Percentiles rank a stretch among this genome's conserved stretches.
Conservation (phyloP, 2,329 filamentous ascomycete species). For the Aspergillus clavatus region DNA sequence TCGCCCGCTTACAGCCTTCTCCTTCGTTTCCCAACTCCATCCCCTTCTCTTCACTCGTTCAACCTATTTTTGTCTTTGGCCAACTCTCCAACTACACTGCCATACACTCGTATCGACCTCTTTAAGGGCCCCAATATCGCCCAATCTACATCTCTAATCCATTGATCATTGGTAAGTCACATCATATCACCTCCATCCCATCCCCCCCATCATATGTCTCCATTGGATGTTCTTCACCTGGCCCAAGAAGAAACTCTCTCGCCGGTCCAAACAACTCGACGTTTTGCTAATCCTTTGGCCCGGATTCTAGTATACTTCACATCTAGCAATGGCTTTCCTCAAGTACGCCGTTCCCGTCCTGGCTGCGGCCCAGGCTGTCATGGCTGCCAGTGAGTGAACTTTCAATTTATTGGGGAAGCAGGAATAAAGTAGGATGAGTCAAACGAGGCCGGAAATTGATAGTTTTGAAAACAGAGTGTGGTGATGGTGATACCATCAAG, state of each 20-base stretch:
- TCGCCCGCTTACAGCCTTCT: constrained; percentile 25
- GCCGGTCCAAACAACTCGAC: too few species aligned
- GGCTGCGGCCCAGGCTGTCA: constrained; percentile 49
- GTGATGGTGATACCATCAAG: constrained; percentile 35
- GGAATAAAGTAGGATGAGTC: neutral
- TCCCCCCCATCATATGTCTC: neutral
- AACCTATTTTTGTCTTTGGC: constrained; percentile 15
- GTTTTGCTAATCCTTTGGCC: neutral
- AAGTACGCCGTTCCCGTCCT: constrained; percentile 55
- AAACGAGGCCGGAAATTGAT: constrained; percentile 7
- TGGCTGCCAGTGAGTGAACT: constrained; percentile 40
- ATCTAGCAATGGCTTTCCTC: constrained; percentile 46
- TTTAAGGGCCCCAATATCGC: constrained; percentile 12
- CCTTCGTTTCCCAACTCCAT: constrained; percentile 26
- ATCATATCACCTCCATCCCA: neutral
- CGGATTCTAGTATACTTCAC: constrained; percentile 4
- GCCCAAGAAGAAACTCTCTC: neutral
- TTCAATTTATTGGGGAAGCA: neutral
- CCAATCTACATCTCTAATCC: constrained; percentile 7
- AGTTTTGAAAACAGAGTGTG: constrained; percentile 14
- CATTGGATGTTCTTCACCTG: neutral
- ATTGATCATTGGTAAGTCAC: constrained; percentile 14
- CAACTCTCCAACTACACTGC: constrained; percentile 10
- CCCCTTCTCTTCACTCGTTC: constrained; percentile 33
- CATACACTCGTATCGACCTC: constrained; percentile 5